phyloP scores from a whole-genome alignment of 192 early-diverging fungal genomes.

The Radiomyces spectabilis region DNA sequence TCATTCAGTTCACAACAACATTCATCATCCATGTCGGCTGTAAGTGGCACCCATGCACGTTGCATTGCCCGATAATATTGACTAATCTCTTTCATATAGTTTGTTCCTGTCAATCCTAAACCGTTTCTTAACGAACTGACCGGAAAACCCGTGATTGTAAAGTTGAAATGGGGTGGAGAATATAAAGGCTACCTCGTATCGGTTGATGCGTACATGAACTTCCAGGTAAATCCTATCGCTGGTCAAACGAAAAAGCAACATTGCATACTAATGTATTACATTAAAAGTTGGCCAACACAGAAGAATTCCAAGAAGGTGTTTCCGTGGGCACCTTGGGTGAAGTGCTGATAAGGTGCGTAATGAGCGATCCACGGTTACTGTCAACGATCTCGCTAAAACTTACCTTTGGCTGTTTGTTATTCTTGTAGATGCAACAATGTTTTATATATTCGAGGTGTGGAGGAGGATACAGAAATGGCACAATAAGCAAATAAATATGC shows the following conservation, averaged over 20 bases:
- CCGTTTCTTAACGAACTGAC: slow-evolving; percentile 92
- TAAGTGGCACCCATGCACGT: no score
- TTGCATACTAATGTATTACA: no score
- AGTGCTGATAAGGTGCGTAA: slow-evolving; percentile 72
- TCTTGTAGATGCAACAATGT: slow-evolving; percentile 77
- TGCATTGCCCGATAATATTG: no score
- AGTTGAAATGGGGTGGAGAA: slow-evolving; percentile 98
- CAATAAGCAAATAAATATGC: not conserved
- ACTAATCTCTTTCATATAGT: slow-evolving; percentile 49
- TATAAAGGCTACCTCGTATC: slow-evolving; percentile 90
- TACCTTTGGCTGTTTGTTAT: not conserved
- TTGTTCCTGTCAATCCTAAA: slow-evolving; percentile 94
- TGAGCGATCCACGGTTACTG: not conserved
- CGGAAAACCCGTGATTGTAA: slow-evolving; percentile 86
- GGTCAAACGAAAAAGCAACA: not conserved
- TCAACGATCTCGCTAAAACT: not conserved
- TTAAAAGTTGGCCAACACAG: slow-evolving; percentile 91
- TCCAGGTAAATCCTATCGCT: slow-evolving; percentile 62
- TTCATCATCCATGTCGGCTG: no score
- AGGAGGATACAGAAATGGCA: slow-evolving; percentile 32
- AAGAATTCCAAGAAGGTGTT: slow-evolving; percentile 91
- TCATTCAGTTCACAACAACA: no score
- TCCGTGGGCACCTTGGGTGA: slow-evolving; percentile 86
- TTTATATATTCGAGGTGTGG: slow-evolving; percentile 67
- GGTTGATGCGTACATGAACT: slow-evolving; percentile 97